A percentile compares a stretch with the other conserved stretches of the same genome.
Evolutionary conservation across 805 yeast genomes (phyloP).

Genomic region (Saturnispora mendoncae): DNA sequence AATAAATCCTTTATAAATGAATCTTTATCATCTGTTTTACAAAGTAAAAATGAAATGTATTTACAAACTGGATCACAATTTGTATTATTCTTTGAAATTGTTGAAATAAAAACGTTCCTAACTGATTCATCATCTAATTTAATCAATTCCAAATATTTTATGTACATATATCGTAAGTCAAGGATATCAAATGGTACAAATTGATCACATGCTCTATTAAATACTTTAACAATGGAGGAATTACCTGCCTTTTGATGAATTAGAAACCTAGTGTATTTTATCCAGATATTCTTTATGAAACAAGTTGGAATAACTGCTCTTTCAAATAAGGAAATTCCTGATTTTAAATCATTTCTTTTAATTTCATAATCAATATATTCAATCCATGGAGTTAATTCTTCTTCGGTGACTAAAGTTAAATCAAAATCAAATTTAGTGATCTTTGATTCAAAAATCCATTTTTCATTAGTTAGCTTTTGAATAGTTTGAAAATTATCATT

Average conservation of each 20-base stretch:
- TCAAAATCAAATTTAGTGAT: constrained; percentile 53
- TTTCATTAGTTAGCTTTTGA: constrained; percentile 43
- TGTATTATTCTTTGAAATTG: constrained; percentile 12
- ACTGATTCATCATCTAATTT: constrained; percentile 17
- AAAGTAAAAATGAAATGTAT: constrained; percentile 10
- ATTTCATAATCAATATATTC: constrained; percentile 46
- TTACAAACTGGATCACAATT: constrained; percentile 11
- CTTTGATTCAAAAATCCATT: constrained; percentile 68
- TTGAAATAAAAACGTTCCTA: constrained; percentile 15
- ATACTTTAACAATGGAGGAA: constrained; percentile 28
- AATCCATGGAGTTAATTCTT: constrained; percentile 48
- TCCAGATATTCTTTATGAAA: constrained; percentile 54
- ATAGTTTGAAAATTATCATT: constrained; percentile 36
- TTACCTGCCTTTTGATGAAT: constrained; percentile 28
- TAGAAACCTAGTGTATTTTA: constrained; percentile 51
- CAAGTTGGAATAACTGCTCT: constrained; percentile 68
- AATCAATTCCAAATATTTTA: constrained; percentile 20
- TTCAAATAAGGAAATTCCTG: constrained; percentile 49
- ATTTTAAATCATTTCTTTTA: constrained; percentile 14
- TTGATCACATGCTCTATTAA: constrained; percentile 41
- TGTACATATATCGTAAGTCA: constrained; percentile 25
- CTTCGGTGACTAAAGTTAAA: constrained; percentile 34
- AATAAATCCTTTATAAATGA: constrained; percentile 11
- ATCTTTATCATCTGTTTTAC: constrained; percentile 8
- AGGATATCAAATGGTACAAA: constrained; percentile 26